phyloP scores from a whole-genome alignment of 2,329 filamentous ascomycete species.

The Xenoacremonium recifei region DNA sequence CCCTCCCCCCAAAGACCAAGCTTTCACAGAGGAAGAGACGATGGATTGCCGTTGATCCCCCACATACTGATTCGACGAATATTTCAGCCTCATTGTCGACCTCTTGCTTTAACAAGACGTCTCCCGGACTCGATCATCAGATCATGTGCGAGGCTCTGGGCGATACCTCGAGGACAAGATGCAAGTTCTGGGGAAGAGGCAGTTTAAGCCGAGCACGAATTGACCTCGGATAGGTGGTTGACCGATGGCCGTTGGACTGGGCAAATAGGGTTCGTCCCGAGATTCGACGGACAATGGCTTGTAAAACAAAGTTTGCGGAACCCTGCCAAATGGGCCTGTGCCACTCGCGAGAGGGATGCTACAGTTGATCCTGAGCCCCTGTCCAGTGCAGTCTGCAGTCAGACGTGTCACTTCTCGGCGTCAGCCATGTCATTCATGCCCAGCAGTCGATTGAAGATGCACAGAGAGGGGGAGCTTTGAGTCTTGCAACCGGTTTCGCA shows the following conservation, averaged over 20 bases:
- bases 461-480: too few species aligned
- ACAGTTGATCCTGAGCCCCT: slow-evolving; percentile 11
- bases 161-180: too few species aligned
- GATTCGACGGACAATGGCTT: slow-evolving; percentile 16
- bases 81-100: slow-evolving; percentile 23
- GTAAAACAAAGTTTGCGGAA: slow-evolving; percentile 18
- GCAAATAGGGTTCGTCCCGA: slow-evolving; percentile 25
- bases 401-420: slow-evolving; percentile 7
- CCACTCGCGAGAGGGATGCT: slow-evolving; percentile 10
- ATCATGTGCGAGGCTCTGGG: slow-evolving; percentile 4
- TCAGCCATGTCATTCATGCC: slow-evolving; percentile 4
- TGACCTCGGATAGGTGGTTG: slow-evolving; percentile 3
- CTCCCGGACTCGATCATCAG: slow-evolving; percentile 7
- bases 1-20: slow-evolving; percentile 8
- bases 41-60: slow-evolving; percentile 20
- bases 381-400: slow-evolving; percentile 6
- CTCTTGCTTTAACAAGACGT: slow-evolving; percentile 1
- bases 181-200: too few species aligned
- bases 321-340: slow-evolving; percentile 15
- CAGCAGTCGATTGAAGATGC: too few species aligned
- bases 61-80: slow-evolving; percentile 17
- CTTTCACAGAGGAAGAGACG: neutral
- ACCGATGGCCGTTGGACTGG: slow-evolving; percentile 8
- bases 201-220: too few species aligned
- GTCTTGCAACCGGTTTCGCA: too few species aligned